Conservation (phyloP, 805 yeast species). For the Suhomyces kilbournensis region DNA sequence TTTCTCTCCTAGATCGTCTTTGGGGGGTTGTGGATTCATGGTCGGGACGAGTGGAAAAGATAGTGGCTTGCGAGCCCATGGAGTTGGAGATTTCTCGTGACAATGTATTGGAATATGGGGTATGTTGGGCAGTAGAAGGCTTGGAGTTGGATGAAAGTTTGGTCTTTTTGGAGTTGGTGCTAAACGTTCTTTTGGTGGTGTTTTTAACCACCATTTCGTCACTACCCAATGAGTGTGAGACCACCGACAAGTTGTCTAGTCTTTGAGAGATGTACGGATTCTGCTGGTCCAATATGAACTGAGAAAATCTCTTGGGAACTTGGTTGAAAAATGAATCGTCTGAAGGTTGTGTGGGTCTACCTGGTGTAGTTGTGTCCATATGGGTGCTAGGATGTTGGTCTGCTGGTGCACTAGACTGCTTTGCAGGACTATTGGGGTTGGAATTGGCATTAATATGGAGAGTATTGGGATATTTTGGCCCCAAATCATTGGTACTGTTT, state of each 20-base stretch:
- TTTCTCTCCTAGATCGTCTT: background rate
- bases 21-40: slow-evolving; percentile 1
- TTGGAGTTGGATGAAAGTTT: slow-evolving; percentile 7
- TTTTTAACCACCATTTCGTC: slow-evolving; percentile 1
- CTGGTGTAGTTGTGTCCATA: no score
- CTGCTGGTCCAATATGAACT: slow-evolving; percentile 37
- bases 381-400: no score
- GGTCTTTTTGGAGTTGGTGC: slow-evolving; percentile 3
- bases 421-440: background rate
- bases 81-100: slow-evolving; percentile 32
- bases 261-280: slow-evolving; percentile 17
- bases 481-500: slow-evolving; percentile 4
- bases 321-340: slow-evolving; percentile 23
- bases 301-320: slow-evolving; percentile 41
- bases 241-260: slow-evolving; percentile 19
- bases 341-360: no score
- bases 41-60: slow-evolving; percentile 38
- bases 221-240: slow-evolving; percentile 9
- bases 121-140: slow-evolving; percentile 2
- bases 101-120: slow-evolving; percentile 1
- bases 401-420: background rate
- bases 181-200: background rate
- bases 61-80: slow-evolving; percentile 44
- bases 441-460: background rate
- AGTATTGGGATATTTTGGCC: slow-evolving; percentile 27